Conservation (phyloP, 768 basidiomycete species). For the Suillus sp. region DNA sequence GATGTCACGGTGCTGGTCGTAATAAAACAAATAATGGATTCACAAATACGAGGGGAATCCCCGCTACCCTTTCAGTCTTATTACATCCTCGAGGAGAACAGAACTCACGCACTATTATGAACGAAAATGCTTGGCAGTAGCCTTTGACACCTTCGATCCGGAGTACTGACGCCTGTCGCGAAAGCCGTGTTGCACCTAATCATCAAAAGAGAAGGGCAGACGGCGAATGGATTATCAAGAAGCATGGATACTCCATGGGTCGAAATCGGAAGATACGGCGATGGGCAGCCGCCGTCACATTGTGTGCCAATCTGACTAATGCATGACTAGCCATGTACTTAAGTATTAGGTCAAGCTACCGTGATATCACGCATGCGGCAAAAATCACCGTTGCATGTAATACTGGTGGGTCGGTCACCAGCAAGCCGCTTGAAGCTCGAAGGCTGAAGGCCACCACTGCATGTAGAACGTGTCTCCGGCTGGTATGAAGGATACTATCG, state of each 20-base stretch:
- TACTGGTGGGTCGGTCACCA: neutral
- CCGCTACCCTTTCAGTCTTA: slow-evolving; percentile 6
- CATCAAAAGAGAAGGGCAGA: neutral
- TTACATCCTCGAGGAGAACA: neutral
- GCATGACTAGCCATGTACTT: neutral
- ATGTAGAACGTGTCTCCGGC: neutral
- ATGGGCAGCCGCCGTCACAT: neutral
- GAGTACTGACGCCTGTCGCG: neutral
- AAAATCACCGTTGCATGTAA: neutral
- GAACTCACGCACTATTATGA: slow-evolving; percentile 1
- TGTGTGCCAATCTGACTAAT: slow-evolving; percentile 1
- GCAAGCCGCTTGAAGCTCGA: neutral
- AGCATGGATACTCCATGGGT: slow-evolving; percentile 3
- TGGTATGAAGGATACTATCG: neutral
- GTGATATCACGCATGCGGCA: neutral
- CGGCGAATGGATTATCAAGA: neutral
- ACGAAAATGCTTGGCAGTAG: slow-evolving; percentile 1
- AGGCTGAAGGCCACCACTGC: neutral
- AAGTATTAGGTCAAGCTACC: slow-evolving; percentile 5
- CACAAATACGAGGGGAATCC: neutral
- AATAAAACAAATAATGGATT: neutral
- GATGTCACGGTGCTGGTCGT: neutral
- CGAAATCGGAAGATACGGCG: neutral
- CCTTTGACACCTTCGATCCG: neutral
- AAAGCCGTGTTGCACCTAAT: neutral